Evolutionary conservation across 2,329 filamentous ascomycete genomes (phyloP).

Genomic region (Trichoderma brevicompactum): DNA sequence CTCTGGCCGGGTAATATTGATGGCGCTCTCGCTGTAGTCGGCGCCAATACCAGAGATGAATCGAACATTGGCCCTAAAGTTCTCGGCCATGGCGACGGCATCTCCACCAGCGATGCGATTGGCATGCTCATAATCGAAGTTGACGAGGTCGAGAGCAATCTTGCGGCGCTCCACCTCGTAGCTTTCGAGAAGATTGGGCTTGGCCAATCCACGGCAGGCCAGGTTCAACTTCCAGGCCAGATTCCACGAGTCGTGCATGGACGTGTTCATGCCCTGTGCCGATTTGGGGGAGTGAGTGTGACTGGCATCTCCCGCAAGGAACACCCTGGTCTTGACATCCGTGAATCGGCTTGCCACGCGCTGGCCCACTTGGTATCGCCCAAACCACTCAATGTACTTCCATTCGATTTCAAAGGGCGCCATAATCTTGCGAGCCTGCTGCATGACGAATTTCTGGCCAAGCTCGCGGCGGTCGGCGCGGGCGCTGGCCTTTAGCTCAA

Average conservation of each 20-base stretch:
- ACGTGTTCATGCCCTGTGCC: conserved; percentile 74
- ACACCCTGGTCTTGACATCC: conserved; percentile 60
- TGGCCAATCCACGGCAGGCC: conserved; percentile 50
- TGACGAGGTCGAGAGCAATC: conserved; percentile 69
- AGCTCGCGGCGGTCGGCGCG: conserved; percentile 64
- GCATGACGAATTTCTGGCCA: conserved; percentile 65
- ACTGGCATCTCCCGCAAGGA: conserved; percentile 70
- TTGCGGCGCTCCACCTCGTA: conserved; percentile 59
- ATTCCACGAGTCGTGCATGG: conserved; percentile 67
- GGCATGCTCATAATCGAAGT: conserved; percentile 63
- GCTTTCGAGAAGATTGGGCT: conserved; percentile 50
- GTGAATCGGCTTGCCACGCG: conserved; percentile 63
- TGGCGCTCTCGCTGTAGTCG: conserved; percentile 57
- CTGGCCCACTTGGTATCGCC: conserved; percentile 65
- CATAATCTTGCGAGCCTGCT: conserved; percentile 66
- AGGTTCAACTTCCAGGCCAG: conserved; percentile 61
- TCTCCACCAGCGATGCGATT: conserved; percentile 66
- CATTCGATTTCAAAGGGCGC: conserved; percentile 69
- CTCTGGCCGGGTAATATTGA: conserved; percentile 49
- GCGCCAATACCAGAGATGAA: conserved; percentile 76
- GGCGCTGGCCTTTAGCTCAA: conserved; percentile 58
- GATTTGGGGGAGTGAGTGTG: conserved; percentile 62
- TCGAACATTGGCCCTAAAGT: conserved; percentile 71
- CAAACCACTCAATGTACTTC: conserved; percentile 63
- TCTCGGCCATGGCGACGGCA: conserved; percentile 64